Base-by-base conservation (phyloP, 805 yeast genomes). In the Sporopachydermia quercuum region DNA sequence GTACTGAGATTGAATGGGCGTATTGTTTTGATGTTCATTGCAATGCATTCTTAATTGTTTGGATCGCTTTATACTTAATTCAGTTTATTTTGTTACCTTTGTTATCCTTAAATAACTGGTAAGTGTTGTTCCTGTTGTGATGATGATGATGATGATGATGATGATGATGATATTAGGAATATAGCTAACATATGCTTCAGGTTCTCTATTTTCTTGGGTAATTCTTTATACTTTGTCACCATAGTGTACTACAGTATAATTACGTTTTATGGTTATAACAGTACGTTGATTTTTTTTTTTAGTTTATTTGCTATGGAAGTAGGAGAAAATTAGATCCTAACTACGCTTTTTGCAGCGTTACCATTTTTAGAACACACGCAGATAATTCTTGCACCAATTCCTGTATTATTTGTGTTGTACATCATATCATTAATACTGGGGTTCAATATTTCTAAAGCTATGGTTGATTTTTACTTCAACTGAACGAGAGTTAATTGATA, bases 21-120 rank as follows among this genome's bases (percentile, higher is more conserved):
- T 86, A 84, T 55, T 85, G 96, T 61, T 87, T 87, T 54, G 96
- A 86, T 52, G 78, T 86, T 18, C 96, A 87, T 59, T 84, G 95
- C 62, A 87, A 87, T 57, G 72, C 94, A n/a, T 85, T 81, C 54
- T 60, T 85, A 45, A 64, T 78, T 13, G 76, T 85, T 36, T 84
- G 94, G 94, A 67, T 83, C 40, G 58, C 71, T 39, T 62, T 85
- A 30, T 82, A 85, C 55, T 66, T 84, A 45, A 43, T 82, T 19
- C 94, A 85, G 57, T 80, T 83, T 51, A 52, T 84, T 37, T 56
- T 83, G 40, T 61, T 85, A 44, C 96, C 96, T 2, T 51, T 85
- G 14, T 59, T 85, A 34, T 71, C 76, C 39, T 56, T 74, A 50
- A 70, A 76, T 46, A 75, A 71, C 45, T 76, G 85, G 61, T 50